Percentiles rank a stretch among this genome's conserved stretches.
Conservation (phyloP, 2,329 filamentous ascomycete genomes). For the Aureobasidium musti region DNA sequence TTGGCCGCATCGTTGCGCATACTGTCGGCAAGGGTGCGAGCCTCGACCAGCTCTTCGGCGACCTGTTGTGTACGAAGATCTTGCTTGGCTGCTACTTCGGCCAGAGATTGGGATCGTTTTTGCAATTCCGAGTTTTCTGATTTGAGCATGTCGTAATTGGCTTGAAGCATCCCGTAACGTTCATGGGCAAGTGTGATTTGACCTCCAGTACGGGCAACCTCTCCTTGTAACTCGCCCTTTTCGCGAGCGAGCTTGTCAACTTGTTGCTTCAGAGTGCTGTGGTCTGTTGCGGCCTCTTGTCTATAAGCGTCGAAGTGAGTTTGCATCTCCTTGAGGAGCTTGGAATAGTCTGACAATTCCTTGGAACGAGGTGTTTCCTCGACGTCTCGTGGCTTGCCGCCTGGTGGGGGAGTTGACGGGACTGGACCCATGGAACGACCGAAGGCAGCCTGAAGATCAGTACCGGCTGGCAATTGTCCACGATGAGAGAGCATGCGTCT, state of each 20-base stretch:
- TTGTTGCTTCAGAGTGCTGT: conserved; percentile 80
- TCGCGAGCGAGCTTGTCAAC: conserved; percentile 78
- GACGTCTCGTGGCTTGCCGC: conserved; percentile 40
- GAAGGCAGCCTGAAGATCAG: conserved; percentile 67
- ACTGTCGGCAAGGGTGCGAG: conserved; percentile 77
- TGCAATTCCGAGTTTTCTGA: conserved; percentile 83
- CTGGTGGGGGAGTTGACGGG: conserved; percentile 50
- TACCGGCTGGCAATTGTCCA: conserved; percentile 60
- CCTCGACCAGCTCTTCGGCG: conserved; percentile 88
- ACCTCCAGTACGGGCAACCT: conserved; percentile 76
- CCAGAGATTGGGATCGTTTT: conserved; percentile 73
- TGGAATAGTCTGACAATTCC: conserved; percentile 69
- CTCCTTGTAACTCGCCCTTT: conserved; percentile 77
- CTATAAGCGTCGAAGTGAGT: conserved; percentile 86
- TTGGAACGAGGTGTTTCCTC: conserved; percentile 54
- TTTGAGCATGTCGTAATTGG: conserved; percentile 81
- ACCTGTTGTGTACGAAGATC: conserved; percentile 89
- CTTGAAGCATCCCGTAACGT: conserved; percentile 84
- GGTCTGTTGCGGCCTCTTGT: conserved; percentile 79
- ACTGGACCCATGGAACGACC: conserved; percentile 66
- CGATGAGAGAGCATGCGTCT: conserved; percentile 85
- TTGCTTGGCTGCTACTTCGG: conserved; percentile 83
- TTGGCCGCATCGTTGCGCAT: conserved; percentile 89
- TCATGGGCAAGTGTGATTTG: conserved; percentile 80
- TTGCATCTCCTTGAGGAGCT: conserved; percentile 83